Percentiles rank a stretch among this genome's conserved stretches.
Evolutionary conservation across 1,139 yeast genomes (phyloP).

Genomic region (Suhomyces taliae): DNA sequence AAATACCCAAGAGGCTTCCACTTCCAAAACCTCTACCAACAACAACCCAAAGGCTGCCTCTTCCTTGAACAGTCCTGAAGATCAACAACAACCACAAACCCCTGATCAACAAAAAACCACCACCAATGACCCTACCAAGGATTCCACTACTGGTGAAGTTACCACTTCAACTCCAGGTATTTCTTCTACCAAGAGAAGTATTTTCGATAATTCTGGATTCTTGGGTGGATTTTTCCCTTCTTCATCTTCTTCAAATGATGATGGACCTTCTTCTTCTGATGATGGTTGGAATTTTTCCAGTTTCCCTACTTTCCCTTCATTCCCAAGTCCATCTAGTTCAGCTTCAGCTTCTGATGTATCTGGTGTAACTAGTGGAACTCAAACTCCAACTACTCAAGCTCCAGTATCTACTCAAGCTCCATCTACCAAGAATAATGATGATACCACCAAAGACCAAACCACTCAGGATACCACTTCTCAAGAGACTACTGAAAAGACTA

Average conservation of each 20-base stretch:
- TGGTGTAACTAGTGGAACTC: not conserved
- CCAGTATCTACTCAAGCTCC: not conserved
- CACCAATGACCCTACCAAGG: not conserved
- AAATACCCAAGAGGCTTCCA: not conserved
- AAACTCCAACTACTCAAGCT: not conserved
- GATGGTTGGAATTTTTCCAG: not conserved
- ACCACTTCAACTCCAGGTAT: not conserved
- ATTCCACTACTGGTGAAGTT: not conserved
- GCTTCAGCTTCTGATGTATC: not conserved
- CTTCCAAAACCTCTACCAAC: not conserved
- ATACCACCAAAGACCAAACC: not conserved
- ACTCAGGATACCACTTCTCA: not conserved
- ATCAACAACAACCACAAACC: no score
- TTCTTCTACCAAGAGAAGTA: constrained; percentile 1
- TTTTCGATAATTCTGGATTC: constrained; percentile 1
- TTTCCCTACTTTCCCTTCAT: not conserved
- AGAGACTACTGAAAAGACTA: not conserved
- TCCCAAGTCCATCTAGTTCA: not conserved
- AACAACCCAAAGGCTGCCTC: not conserved
- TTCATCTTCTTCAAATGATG: not conserved
- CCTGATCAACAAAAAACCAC: no score
- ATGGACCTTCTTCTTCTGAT: not conserved
- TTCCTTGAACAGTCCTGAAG: no score
- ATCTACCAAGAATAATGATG: not conserved
- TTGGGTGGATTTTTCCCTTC: not conserved